A percentile compares a stretch with the other conserved stretches of the same genome.
Conservation (phyloP, 2,329 filamentous ascomycete genomes). For the Clonostachys sp. region DNA sequence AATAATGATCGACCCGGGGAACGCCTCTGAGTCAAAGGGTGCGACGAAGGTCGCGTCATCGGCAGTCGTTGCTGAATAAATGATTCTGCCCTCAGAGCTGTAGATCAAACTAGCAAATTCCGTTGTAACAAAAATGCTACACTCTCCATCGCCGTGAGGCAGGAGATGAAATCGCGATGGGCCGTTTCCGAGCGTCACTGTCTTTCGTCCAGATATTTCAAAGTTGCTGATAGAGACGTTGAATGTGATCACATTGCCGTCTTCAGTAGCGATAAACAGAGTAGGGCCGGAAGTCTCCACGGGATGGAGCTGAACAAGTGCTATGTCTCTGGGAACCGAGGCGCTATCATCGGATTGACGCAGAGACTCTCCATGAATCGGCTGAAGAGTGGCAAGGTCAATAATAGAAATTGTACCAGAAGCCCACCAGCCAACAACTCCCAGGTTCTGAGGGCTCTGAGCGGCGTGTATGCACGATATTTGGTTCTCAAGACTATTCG, state of each 20-base stretch:
- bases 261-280: constrained; percentile 84
- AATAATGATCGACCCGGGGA: constrained; percentile 74
- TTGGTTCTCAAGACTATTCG: constrained; percentile 50
- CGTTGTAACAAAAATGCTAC: constrained; percentile 86
- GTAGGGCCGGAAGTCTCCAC: constrained; percentile 56
- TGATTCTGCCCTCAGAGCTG: constrained; percentile 76
- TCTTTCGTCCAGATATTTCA: constrained; percentile 68
- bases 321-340: constrained; percentile 78
- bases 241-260: constrained; percentile 86
- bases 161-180: constrained; percentile 78
- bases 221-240: constrained; percentile 59
- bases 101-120: constrained; percentile 95
- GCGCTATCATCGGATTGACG: constrained; percentile 58
- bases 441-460: constrained; percentile 55
- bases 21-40: constrained; percentile 76
- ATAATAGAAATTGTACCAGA: constrained; percentile 76
- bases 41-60: constrained; percentile 80
- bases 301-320: constrained; percentile 73
- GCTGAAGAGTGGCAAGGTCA: constrained; percentile 59
- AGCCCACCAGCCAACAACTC: constrained; percentile 84
- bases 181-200: constrained; percentile 78
- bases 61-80: constrained; percentile 91
- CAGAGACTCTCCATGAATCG: constrained; percentile 60
- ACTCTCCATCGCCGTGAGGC: constrained; percentile 61
- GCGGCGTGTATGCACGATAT: constrained; percentile 82